Evolutionary conservation across 331 rosid species (phyloP).

Genomic region (Quercus lobata): DNA sequence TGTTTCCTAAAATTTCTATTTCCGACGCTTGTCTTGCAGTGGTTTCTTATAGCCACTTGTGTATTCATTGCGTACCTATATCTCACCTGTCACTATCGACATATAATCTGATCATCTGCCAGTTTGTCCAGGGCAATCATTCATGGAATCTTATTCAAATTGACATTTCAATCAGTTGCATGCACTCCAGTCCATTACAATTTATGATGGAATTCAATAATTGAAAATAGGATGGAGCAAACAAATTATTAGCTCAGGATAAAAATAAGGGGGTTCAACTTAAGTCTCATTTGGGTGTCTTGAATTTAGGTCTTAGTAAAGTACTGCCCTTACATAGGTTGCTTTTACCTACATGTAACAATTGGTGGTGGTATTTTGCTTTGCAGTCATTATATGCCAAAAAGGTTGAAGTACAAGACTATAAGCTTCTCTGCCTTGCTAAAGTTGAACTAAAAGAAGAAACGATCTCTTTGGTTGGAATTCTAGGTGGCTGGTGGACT

Average conservation of each 20-base stretch:
- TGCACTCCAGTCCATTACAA: neutral
- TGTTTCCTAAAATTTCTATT: neutral
- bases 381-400: constrained; percentile 61
- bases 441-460: constrained; percentile 50
- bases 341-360: constrained; percentile 12
- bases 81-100: neutral
- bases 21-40: neutral
- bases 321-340: neutral
- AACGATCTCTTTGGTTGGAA: constrained; percentile 54
- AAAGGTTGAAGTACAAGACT: constrained; percentile 76
- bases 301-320: neutral
- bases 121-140: neutral
- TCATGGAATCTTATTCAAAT: neutral
- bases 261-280: neutral
- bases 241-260: neutral
- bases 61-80: neutral
- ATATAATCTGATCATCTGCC: neutral
- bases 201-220: neutral
- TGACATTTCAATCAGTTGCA: neutral
- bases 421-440: constrained; percentile 62
- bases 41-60: neutral
- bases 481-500: constrained; percentile 85
- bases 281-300: neutral
- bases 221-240: neutral
- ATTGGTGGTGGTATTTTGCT: constrained; percentile 9